These are phyloP conservation scores for Pouteria glomerata DNA, from an alignment of 148 eudicot species.

Conservation along the genomic window DNA sequence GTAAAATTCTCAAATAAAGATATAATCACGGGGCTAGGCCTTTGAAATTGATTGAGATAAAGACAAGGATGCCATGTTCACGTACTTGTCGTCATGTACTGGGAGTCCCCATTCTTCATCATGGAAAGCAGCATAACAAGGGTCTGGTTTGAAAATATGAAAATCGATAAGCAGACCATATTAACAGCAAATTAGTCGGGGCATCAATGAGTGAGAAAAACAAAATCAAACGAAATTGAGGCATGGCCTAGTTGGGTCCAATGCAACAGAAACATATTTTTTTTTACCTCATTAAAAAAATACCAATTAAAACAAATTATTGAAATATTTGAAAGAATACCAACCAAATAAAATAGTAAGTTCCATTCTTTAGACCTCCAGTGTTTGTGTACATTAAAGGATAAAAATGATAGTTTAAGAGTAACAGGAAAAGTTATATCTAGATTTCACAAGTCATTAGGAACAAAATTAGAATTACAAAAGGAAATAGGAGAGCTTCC, in stretches of 20 bases:
- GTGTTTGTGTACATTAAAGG: neutral
- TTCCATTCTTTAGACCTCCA: neutral
- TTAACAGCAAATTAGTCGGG: neutral
- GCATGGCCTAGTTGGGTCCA: neutral
- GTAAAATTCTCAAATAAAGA: neutral
- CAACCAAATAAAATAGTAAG: neutral
- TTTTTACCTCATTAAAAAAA: neutral
- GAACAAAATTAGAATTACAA: neutral
- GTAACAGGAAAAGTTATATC: neutral
- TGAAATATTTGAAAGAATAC: neutral
- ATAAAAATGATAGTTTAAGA: neutral
- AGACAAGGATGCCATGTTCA: conserved; percentile 1
- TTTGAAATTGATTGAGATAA: neutral
- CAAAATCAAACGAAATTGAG: neutral
- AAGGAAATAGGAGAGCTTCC: neutral
- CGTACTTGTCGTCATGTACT: conserved; percentile 33
- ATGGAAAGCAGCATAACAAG: conserved; percentile 28
- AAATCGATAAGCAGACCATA: conserved; percentile 1
- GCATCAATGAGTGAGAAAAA: neutral
- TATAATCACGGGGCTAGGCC: neutral
- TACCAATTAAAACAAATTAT: neutral
- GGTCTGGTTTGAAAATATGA: conserved; percentile 18
- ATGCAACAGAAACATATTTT: neutral
- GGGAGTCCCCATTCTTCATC: conserved; percentile 47
- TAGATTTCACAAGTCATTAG: neutral